Base-by-base conservation (phyloP, 306 rosid genomes). In the Geum urbanum region DNA sequence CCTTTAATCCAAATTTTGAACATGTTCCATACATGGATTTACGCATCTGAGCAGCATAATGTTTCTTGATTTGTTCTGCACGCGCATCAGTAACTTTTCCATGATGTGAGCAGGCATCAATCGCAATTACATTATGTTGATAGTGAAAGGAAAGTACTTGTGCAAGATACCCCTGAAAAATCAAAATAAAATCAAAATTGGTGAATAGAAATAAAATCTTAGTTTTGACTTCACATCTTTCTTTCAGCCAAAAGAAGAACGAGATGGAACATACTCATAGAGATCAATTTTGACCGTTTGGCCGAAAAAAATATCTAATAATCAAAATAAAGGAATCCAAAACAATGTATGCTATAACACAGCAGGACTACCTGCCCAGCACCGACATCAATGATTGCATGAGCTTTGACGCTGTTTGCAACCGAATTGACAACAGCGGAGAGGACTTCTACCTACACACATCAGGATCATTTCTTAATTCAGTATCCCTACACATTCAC, bases 61-160 rank as follows among this genome's bases (percentile, higher is more conserved):
- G 69, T 78, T 82, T 88, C 86, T 78, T 82, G 71, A 92, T 92
- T 48, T 89, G 85, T 73, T 71, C 81, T 66, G 98, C 96, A 32
- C 98, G 88, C 11, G 84, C 86, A 81, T 81, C 70, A 7, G 96
- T 88, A 70, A 92, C 86, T 15, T 57, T 88, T 78, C 96, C 97
- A 78, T 92, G 98, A 82, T 88, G 98, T 72, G 96, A 85, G 72
- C 85, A 90, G 47, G 98, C 86, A 83, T 92, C 98, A 72, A 92
- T 87, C 32, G 97, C 98, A 75, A 92, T 71, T 67, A 90, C 97
- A 59, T 85, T 73, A 67, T 84, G 90, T 61, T 84, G 92, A 79
- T 84, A 90, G 66, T 90, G 94, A 78, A 92, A 88, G 45, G 91
- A 86, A 35, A 92, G 94, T 48, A 85, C 96, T 79, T 92, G 97